Evolutionary conservation across 2,329 filamentous ascomycete genomes (phyloP).

Genomic region (Domatiomyces catenatus): DNA sequence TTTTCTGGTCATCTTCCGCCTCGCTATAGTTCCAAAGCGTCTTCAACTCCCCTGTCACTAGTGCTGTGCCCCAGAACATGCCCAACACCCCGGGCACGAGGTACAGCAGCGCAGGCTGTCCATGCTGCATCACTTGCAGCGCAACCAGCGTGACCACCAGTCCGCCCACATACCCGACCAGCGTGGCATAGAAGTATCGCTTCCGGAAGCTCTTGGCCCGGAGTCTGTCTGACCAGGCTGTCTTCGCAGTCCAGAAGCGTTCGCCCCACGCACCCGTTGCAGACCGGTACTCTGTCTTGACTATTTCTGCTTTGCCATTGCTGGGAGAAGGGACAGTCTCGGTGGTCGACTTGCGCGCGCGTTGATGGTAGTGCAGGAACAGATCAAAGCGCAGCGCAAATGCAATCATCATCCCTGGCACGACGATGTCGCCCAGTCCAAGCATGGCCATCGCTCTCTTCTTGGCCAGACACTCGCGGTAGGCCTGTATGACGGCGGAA

Average conservation of each 20-base stretch:
- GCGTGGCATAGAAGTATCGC: conserved; percentile 65
- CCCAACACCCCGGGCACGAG: conserved; percentile 73
- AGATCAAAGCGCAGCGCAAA: conserved; percentile 84
- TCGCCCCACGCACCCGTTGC: conserved; percentile 69
- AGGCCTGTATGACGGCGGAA: conserved; percentile 13
- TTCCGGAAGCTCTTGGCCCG: conserved; percentile 51
- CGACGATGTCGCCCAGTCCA: conserved; percentile 81
- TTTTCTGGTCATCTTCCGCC: conserved; percentile 25
- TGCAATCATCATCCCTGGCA: conserved; percentile 81
- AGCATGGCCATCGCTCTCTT: conserved; percentile 51
- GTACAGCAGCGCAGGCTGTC: conserved; percentile 82
- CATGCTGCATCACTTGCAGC: conserved; percentile 62
- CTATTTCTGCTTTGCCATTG: conserved; percentile 10
- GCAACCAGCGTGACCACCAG: conserved; percentile 63
- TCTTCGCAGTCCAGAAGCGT: conserved; percentile 53
- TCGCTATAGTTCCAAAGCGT: conserved; percentile 76
- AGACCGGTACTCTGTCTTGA: conserved; percentile 18
- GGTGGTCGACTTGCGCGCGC: conserved; percentile 27
- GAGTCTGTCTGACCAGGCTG: conserved; percentile 20
- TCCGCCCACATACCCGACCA: conserved; percentile 62
- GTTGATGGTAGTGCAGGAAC: conserved; percentile 62
- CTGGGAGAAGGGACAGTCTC: conserved; percentile 21
- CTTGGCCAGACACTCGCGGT: conserved; percentile 14
- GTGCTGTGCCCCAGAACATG: conserved; percentile 59
- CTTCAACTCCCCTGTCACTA: conserved; percentile 53